Conservation (phyloP, 2,329 filamentous ascomycete genomes). For the Exophiala oligosperma region DNA sequence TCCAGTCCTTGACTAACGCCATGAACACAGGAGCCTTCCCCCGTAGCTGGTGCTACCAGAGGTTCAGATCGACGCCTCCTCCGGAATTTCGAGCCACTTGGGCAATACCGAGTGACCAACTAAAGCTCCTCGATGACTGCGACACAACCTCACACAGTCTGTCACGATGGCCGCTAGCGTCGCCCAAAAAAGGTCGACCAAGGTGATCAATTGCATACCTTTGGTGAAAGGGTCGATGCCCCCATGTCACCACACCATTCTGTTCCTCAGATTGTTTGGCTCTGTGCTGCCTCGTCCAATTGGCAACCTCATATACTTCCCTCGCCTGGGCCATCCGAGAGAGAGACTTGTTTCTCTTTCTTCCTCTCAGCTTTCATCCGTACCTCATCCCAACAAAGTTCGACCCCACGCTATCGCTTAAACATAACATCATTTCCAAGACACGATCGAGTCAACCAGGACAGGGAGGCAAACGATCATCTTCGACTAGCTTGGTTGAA, state of each 20-base stretch:
- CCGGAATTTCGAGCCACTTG: conserved; percentile 2
- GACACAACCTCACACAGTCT: conserved; percentile 3
- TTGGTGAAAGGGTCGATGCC: neutral
- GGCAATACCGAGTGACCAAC: neutral
- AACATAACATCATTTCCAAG: no score
- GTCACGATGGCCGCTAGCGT: conserved; percentile 2
- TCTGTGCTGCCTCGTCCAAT: conserved; percentile 18
- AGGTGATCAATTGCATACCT: neutral
- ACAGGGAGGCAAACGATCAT: no score
- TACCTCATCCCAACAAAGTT: conserved; percentile 3
- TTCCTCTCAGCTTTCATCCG: conserved; percentile 6
- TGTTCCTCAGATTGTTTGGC: conserved; percentile 8
- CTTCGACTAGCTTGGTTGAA: no score
- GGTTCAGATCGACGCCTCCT: conserved; percentile 8
- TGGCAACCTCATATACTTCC: conserved; percentile 26
- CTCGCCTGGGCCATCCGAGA: conserved; percentile 7
- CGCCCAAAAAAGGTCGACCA: neutral
- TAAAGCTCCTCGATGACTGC: conserved; percentile 2
- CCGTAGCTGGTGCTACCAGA: conserved; percentile 8
- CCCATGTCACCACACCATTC: neutral
- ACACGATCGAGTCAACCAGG: no score
- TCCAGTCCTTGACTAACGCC: neutral
- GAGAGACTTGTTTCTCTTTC: conserved; percentile 4
- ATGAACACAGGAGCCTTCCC: neutral
- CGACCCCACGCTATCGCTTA: neutral